phyloP scores from a whole-genome alignment of 2,329 filamentous ascomycete genomes.

The Berkeleyomyces rouxiae region DNA sequence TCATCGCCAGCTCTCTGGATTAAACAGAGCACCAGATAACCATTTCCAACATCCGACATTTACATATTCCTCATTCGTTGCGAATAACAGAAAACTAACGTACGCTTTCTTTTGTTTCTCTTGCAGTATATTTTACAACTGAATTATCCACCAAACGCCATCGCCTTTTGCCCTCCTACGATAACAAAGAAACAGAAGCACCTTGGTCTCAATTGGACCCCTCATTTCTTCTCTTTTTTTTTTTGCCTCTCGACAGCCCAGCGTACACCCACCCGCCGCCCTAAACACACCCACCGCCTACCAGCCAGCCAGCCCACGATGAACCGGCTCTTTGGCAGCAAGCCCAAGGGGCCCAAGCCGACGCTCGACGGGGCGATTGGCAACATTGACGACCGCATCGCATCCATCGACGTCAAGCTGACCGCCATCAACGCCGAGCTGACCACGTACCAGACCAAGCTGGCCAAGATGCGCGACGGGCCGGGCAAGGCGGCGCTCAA shows the following conservation, averaged over 20 bases:
- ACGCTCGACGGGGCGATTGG: constrained; percentile 68
- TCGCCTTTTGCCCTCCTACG: not conserved
- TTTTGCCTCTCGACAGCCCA: not conserved
- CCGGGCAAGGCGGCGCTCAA: constrained; percentile 86
- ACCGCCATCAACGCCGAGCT: constrained; percentile 85
- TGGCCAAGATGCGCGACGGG: constrained; percentile 85
- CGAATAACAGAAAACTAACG: not conserved
- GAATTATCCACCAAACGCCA: not conserved
- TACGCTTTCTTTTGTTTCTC: not conserved
- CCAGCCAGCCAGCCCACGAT: constrained; percentile 34
- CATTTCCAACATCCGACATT: not conserved
- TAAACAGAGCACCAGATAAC: not conserved
- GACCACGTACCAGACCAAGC: constrained; percentile 68
- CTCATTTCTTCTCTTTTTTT: not conserved
- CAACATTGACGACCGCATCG: constrained; percentile 72
- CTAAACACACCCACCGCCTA: not conserved
- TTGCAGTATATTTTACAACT: not conserved
- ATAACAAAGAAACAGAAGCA: not conserved
- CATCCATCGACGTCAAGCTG: constrained; percentile 85
- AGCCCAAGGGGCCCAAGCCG: constrained; percentile 74
- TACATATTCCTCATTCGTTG: not conserved
- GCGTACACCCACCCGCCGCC: not conserved
- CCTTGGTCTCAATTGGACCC: not conserved
- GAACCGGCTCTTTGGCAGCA: constrained; percentile 91
- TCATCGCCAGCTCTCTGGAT: not conserved